Conservation (phyloP, 2,329 filamentous ascomycete genomes). For the Colletotrichum lentis region DNA sequence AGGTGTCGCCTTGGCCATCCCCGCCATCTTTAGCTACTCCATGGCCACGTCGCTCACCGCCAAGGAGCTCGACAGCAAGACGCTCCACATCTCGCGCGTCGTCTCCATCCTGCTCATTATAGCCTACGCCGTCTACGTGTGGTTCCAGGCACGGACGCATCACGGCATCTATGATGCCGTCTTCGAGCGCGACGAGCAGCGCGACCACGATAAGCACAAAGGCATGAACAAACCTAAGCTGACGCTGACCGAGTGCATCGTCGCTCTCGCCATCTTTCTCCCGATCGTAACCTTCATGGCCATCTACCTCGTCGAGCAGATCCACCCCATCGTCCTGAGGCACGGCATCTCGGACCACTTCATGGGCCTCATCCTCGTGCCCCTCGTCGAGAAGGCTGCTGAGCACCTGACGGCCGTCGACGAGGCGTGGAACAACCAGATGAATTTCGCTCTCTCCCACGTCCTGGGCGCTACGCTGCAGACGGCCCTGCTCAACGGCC, state of each 20-base stretch:
- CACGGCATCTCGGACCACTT: slow-evolving; percentile 60
- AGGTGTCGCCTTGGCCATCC: slow-evolving; percentile 52
- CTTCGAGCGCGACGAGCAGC: slow-evolving; percentile 74
- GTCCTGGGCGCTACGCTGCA: slow-evolving; percentile 88
- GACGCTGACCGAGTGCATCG: slow-evolving; percentile 75
- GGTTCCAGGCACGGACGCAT: slow-evolving; percentile 80
- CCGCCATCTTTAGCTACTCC: slow-evolving; percentile 64
- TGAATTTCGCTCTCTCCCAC: slow-evolving; percentile 86
- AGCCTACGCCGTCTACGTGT: slow-evolving; percentile 72
- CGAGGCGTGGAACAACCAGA: slow-evolving; percentile 83
- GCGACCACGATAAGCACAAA: slow-evolving; percentile 69
- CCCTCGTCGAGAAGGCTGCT: slow-evolving; percentile 85
- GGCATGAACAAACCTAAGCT: slow-evolving; percentile 72
- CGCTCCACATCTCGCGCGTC: slow-evolving; percentile 73
- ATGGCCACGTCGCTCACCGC: slow-evolving; percentile 36
- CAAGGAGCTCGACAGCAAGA: slow-evolving; percentile 58
- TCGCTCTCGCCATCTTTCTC: slow-evolving; percentile 71
- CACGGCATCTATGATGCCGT: slow-evolving; percentile 80
- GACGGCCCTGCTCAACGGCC: slow-evolving; percentile 87
- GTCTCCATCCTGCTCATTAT: slow-evolving; percentile 75
- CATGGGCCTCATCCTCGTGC: slow-evolving; percentile 78
- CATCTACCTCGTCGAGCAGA: slow-evolving; percentile 76
- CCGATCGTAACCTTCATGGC: slow-evolving; percentile 77
- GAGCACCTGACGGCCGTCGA: slow-evolving; percentile 86
- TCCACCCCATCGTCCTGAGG: slow-evolving; percentile 63